These are phyloP conservation scores for Phytophthora tubulina DNA, from an alignment of 352 stramenopile species.

Conservation along the genomic window DNA sequence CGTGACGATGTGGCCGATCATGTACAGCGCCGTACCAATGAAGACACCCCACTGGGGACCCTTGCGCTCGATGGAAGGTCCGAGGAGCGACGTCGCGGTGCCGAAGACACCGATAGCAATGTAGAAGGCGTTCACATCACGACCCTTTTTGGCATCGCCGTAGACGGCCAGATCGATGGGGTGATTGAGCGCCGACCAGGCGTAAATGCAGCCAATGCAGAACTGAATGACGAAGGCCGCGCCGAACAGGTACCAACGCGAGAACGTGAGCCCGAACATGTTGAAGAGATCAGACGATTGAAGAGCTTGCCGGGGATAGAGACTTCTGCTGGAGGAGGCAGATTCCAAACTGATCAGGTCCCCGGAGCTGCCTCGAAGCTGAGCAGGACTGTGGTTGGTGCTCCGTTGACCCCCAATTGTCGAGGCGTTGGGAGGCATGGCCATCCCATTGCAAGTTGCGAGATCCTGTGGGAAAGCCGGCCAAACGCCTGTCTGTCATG, in stretches of 20 bases:
- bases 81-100: slow-evolving; percentile 61
- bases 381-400: slow-evolving; percentile 25
- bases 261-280: slow-evolving; percentile 42
- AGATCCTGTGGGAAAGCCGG: slow-evolving; percentile 34
- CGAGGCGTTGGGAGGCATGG: slow-evolving; percentile 20
- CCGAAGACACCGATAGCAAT: slow-evolving; percentile 71
- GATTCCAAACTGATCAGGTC: slow-evolving; percentile 39
- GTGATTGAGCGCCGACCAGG: slow-evolving; percentile 78
- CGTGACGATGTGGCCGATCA: slow-evolving; percentile 64
- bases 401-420: slow-evolving; percentile 20
- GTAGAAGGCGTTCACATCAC: slow-evolving; percentile 77
- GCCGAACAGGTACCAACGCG: slow-evolving; percentile 73
- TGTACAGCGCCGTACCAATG: slow-evolving; percentile 55
- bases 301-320: slow-evolving; percentile 6
- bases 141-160: slow-evolving; percentile 53
- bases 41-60: slow-evolving; percentile 55
- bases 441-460: slow-evolving; percentile 24
- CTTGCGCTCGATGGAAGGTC: slow-evolving; percentile 68
- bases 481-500: slow-evolving; percentile 35
- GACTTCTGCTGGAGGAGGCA: slow-evolving; percentile 23
- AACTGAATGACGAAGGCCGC: slow-evolving; percentile 74
- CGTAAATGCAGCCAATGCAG: slow-evolving; percentile 77
- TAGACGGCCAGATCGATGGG: slow-evolving; percentile 68
- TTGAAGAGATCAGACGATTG: slow-evolving; percentile 1
- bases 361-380: not conserved